These are phyloP conservation scores for Multifurca ochricompacta DNA, from an alignment of 768 basidiomycete species.

Conservation along the genomic window DNA sequence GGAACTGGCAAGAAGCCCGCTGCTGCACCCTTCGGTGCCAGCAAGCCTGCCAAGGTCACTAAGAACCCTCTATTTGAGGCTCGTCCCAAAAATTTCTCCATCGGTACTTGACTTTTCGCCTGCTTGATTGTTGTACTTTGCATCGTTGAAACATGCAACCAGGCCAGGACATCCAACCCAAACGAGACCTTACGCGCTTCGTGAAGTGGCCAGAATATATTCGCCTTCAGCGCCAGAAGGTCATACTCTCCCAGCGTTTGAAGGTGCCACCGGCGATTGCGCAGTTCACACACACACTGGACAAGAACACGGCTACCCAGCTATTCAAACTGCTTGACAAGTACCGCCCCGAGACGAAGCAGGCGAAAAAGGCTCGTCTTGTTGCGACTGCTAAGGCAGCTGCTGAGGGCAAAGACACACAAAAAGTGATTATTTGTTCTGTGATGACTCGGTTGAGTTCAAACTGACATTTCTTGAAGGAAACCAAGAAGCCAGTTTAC, in stretches of 20 bases:
- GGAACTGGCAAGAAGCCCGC: constrained; percentile 80
- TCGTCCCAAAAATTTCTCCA: constrained; percentile 86
- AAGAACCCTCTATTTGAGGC: constrained; percentile 98
- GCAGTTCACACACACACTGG: constrained; percentile 94
- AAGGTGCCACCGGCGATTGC: constrained; percentile 98
- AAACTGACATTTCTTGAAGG: constrained; percentile 32
- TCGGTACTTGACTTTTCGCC: constrained; percentile 49
- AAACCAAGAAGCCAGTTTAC: constrained; percentile 90
- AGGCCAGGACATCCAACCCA: constrained; percentile 93
- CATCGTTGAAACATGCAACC: neutral
- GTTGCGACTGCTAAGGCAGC: constrained; percentile 65
- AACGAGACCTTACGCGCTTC: constrained; percentile 89
- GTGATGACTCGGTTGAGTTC: neutral
- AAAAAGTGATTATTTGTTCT: constrained; percentile 34
- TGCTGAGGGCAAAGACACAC: constrained; percentile 71
- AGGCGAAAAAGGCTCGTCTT: constrained; percentile 95
- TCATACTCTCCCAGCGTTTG: constrained; percentile 93
- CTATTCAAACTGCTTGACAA: constrained; percentile 98
- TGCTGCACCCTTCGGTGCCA: constrained; percentile 72
- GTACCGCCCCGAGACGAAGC: constrained; percentile 88
- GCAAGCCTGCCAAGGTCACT: constrained; percentile 63
- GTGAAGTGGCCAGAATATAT: constrained; percentile 99
- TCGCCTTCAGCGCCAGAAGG: constrained; percentile 96
- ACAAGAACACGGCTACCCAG: constrained; percentile 99
- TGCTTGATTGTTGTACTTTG: neutral